phyloP scores from a whole-genome alignment of 257 asterid genomes.

The Pogostemon cablin region DNA sequence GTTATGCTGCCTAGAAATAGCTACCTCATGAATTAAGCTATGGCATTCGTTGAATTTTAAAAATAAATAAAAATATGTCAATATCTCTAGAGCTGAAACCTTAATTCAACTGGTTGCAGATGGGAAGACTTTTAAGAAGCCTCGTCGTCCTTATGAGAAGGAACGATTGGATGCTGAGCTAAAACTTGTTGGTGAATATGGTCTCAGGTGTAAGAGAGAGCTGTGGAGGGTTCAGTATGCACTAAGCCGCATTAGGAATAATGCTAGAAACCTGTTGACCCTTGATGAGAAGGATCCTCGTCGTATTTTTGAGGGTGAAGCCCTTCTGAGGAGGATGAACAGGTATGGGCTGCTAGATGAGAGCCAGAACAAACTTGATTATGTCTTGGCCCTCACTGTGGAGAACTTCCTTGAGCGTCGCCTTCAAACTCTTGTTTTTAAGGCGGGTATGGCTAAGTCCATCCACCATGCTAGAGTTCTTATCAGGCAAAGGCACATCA shows the following conservation, averaged over 20 bases:
- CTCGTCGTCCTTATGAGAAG: conserved; percentile 68
- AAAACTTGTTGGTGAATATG: conserved; percentile 67
- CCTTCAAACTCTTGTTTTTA: conserved; percentile 64
- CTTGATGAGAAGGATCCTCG: conserved; percentile 69
- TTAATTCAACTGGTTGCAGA: conserved; percentile 34
- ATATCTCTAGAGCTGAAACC: neutral
- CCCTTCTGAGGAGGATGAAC: conserved; percentile 72
- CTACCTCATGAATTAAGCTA: too few species aligned
- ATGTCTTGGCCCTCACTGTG: conserved; percentile 66
- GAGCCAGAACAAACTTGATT: conserved; percentile 73
- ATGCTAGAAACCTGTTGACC: conserved; percentile 60
- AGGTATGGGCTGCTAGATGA: conserved; percentile 57
- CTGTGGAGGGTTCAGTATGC: conserved; percentile 73
- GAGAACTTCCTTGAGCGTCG: conserved; percentile 74
- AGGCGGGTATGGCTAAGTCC: conserved; percentile 74
- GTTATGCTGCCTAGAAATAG: too few species aligned
- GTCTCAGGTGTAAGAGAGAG: conserved; percentile 66
- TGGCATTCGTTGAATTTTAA: too few species aligned
- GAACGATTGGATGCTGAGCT: conserved; percentile 68
- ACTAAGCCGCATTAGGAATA: conserved; percentile 64
- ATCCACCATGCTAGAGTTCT: conserved; percentile 76
- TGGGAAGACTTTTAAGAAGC: conserved; percentile 71
- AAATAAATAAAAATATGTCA: neutral
- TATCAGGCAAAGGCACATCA: conserved; percentile 69
- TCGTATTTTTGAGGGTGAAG: conserved; percentile 71